Base-by-base conservation (phyloP, 192 early-diverging fungal genomes). In the Funneliformis mosseae region DNA sequence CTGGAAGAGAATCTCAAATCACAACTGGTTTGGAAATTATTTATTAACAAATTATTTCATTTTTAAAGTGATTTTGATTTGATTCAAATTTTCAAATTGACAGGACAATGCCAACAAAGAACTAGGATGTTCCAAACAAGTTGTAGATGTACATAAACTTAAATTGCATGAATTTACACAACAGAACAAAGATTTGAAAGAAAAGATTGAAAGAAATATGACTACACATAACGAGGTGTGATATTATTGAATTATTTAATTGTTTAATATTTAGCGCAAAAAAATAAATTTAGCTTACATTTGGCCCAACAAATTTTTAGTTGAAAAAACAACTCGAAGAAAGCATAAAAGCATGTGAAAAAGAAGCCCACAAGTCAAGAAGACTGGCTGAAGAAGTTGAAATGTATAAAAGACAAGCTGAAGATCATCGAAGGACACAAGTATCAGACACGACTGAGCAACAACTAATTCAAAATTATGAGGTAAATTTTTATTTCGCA, bases 61-160 rank as follows among this genome's bases (percentile, higher is more conserved):
- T 41, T 41, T 33, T n/a, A 69, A 41, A n/a, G 5, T 21, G 59
- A 61, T 59, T 3, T 41, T 60, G 27, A 33, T 66, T 78, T 3
- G 45, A 69, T 69, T 73, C 9, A 73, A 28, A 0, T 71, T 39
- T 69, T 21, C 0, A 39, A 42, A 11, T n/a, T 27, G n/a, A 27
- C 79, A 92, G 89, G 80, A 87, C 23, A 82, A 85, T 18, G 81
- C 90, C 23, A 93, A 94, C 70, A 89, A 85, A 60, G 91, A 95
- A 81, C 74, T 91, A 4, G 84, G 88, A 42, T 85, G 85, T 50
- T 85, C 89, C 45, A 87, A 83, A 48, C 59, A 81, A 16, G 81
- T 86, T 16, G 60, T 90, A 25, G 86, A 92, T 70, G 68, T 81
- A 11, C 85, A 91, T 28, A 88, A 87, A 72, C 80, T 83, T 33